A percentile compares a stretch with the other conserved stretches of the same genome.
Evolutionary conservation across 768 basidiomycete genomes (phyloP).

Genomic region (Naganishia randhawae): DNA sequence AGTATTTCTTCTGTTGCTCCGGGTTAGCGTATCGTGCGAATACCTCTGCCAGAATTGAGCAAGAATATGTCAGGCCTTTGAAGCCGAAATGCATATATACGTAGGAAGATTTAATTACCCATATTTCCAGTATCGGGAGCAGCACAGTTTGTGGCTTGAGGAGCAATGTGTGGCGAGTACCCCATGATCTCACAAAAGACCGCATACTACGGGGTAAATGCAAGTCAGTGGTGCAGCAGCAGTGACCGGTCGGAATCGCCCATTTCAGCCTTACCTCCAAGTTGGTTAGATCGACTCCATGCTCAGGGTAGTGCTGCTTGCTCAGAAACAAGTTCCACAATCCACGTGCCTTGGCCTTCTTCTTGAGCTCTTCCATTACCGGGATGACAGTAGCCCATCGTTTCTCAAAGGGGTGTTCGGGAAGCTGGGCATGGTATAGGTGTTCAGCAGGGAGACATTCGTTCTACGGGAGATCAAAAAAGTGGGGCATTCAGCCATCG

Average conservation of each 20-base stretch:
- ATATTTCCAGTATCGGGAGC: constrained; percentile 98
- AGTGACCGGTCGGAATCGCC: background rate
- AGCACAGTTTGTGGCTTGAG: constrained; percentile 86
- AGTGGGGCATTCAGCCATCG: background rate
- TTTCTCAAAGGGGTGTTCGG: constrained; percentile 64
- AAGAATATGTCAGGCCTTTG: background rate
- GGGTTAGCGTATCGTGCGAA: constrained; percentile 88
- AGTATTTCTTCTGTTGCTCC: constrained; percentile 86
- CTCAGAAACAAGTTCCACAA: constrained; percentile 97
- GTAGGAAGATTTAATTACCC: constrained; percentile 54
- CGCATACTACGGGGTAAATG: constrained; percentile 66
- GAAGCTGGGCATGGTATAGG: constrained; percentile 76
- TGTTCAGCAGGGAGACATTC: constrained; percentile 78
- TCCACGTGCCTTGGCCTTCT: constrained; percentile 77
- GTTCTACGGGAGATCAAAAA: constrained; percentile 57
- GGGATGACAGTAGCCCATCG: constrained; percentile 78
- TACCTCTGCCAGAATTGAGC: constrained; percentile 68
- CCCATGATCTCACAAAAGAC: constrained; percentile 97
- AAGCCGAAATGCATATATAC: background rate
- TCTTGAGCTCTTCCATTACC: constrained; percentile 77
- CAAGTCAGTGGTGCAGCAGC: constrained; percentile 7
- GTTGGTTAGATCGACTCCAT: constrained; percentile 85
- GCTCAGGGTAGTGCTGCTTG: constrained; percentile 84
- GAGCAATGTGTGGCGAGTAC: constrained; percentile 71
- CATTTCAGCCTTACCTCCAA: constrained; percentile 64